Conservation (phyloP, 2,329 filamentous ascomycete species). For the Colletotrichum sp. region DNA sequence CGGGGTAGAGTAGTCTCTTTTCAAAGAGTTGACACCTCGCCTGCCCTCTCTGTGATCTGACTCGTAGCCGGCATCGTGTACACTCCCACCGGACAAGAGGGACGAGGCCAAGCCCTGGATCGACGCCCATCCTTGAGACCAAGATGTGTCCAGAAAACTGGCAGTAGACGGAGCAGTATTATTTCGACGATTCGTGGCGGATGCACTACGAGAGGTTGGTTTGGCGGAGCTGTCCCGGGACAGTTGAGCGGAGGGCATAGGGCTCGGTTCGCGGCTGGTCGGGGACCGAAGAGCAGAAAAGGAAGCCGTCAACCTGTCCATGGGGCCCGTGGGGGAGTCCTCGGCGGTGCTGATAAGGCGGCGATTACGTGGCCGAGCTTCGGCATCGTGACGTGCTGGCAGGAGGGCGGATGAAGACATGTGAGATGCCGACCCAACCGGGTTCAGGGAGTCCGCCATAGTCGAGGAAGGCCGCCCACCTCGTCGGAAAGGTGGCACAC, state of each 20-base stretch:
- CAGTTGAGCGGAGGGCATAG: slow-evolving; percentile 47
- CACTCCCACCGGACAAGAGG: slow-evolving; percentile 39
- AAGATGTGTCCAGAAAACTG: slow-evolving; percentile 54
- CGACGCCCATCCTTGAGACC: slow-evolving; percentile 60
- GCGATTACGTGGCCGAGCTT: slow-evolving; percentile 57
- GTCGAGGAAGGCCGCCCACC: slow-evolving; percentile 15
- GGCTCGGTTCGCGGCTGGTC: slow-evolving; percentile 51
- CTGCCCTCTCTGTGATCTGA: slow-evolving; percentile 15
- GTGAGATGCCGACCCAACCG: slow-evolving; percentile 36
- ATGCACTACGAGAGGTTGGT: background rate
- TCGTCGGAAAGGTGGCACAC: slow-evolving; percentile 15
- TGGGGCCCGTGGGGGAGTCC: slow-evolving; percentile 35
- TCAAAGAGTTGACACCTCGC: slow-evolving; percentile 6
- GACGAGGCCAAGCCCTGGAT: slow-evolving; percentile 60
- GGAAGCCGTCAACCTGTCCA: slow-evolving; percentile 22
- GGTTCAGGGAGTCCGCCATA: slow-evolving; percentile 25
- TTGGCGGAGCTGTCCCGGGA: background rate
- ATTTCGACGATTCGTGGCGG: background rate
- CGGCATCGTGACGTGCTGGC: slow-evolving; percentile 45
- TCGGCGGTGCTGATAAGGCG: slow-evolving; percentile 41
- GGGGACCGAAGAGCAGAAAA: slow-evolving; percentile 37
- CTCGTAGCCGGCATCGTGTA: slow-evolving; percentile 24
- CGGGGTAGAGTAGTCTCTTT: slow-evolving; percentile 15
- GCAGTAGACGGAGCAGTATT: slow-evolving; percentile 41
- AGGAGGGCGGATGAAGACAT: slow-evolving; percentile 53